These are phyloP conservation scores for Podaxis mareebaensis DNA, from an alignment of 768 basidiomycete genomes.

Conservation along the genomic window DNA sequence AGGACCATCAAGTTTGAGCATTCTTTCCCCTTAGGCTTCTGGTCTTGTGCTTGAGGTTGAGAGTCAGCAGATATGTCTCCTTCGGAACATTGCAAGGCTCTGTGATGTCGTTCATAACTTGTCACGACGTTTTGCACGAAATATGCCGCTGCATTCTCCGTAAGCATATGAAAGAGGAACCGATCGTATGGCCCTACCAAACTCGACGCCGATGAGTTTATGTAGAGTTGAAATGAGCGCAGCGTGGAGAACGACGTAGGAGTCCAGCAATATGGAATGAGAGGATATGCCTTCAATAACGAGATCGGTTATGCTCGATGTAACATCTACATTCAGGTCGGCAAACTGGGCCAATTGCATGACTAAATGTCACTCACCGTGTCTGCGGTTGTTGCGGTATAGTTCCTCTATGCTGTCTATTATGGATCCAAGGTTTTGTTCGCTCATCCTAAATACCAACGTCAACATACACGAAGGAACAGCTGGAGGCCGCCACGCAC, in stretches of 20 bases:
- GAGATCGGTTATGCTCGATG: slow-evolving; percentile 71
- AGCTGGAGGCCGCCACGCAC: slow-evolving; percentile 36
- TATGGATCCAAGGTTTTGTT: slow-evolving; percentile 82
- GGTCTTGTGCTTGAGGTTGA: slow-evolving; percentile 20
- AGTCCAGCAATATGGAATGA: slow-evolving; percentile 81
- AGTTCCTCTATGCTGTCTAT: slow-evolving; percentile 72
- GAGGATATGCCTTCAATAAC: slow-evolving; percentile 79
- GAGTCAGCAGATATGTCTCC: slow-evolving; percentile 10
- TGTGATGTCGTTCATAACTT: slow-evolving; percentile 63
- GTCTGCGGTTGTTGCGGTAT: slow-evolving; percentile 74
- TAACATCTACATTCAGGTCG: slow-evolving; percentile 60
- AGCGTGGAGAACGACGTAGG: slow-evolving; percentile 86
- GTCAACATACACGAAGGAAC: neutral
- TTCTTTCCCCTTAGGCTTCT: slow-evolving; percentile 71
- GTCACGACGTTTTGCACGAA: slow-evolving; percentile 75
- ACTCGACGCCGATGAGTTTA: slow-evolving; percentile 82
- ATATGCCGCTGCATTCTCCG: slow-evolving; percentile 60
- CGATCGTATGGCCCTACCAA: slow-evolving; percentile 55
- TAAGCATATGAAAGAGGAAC: slow-evolving; percentile 4
- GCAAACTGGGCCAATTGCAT: neutral
- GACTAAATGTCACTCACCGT: slow-evolving; percentile 52
- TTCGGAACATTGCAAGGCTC: slow-evolving; percentile 26
- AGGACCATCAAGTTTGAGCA: slow-evolving; percentile 86
- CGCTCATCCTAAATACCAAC: slow-evolving; percentile 66
- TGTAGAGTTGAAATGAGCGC: slow-evolving; percentile 82